A percentile compares a stretch with the other conserved stretches of the same genome.
phyloP scores from a whole-genome alignment of 805 yeast species.

The Suhomyces sp. region DNA sequence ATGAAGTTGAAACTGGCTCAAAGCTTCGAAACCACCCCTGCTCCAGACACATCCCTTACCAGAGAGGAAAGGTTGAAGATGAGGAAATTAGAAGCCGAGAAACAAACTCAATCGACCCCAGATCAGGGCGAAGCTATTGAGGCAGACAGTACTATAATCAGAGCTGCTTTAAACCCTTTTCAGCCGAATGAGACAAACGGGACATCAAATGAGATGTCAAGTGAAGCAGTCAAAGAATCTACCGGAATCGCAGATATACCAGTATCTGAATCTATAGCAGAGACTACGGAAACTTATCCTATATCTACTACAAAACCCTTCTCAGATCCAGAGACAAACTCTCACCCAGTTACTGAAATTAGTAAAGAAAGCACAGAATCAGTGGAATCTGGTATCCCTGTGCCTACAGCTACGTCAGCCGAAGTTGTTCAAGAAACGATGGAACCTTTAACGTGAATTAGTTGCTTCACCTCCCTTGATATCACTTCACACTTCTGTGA shows the following conservation, averaged over 20 bases:
- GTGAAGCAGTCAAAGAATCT: not conserved
- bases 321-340: not conserved
- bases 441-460: not conserved
- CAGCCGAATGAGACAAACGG: not conserved
- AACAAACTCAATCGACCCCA: not conserved
- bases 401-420: not conserved
- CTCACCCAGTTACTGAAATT: not conserved
- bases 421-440: not conserved
- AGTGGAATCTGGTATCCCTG: not conserved
- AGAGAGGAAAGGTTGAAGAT: slow-evolving; percentile 33
- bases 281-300: not conserved
- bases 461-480: not conserved
- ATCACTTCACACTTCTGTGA: not conserved
- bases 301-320: not conserved
- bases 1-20: slow-evolving; percentile 33
- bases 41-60: slow-evolving; percentile 16
- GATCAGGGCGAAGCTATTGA: not conserved
- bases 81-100: slow-evolving; percentile 23
- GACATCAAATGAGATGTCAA: not conserved
- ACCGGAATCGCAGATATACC: not conserved
- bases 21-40: slow-evolving; percentile 5
- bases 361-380: not conserved
- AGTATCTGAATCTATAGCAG: not conserved
- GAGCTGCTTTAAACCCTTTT: not conserved
- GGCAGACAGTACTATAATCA: not conserved